Base-by-base conservation (phyloP, 163 green algal species). In the Scenedesmus sp. region DNA sequence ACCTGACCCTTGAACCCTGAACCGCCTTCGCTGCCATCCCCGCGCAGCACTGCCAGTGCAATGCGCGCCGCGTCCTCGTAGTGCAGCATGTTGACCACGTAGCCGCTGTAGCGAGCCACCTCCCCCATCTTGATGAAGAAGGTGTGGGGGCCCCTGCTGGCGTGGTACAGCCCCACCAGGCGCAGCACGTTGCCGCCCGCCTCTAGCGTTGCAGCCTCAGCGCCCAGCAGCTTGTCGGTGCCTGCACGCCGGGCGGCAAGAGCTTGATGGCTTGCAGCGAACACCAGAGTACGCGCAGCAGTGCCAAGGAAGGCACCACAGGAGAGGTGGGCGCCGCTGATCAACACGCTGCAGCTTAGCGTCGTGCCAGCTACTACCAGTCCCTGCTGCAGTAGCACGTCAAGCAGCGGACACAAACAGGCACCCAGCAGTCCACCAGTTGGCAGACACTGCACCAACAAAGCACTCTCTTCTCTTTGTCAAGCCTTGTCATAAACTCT, bases 141-240 rank as follows among this genome's bases (percentile, higher is more conserved):
- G 42, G 96, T 99, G 94, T 99, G 98, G 0, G 98, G 95, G 0
- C 98, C 98, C 16, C 96, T 93, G 18, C 92, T 61, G 0, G 95
- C 91, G 87, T 99, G 97, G 94, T 99, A 99, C 43, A 99, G 95
- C 10, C 98, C 98, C 35, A 98, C 98, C 42, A 99, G 93, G 3
- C 98, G 95, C 91, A 99, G 88, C 49, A 99, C 98, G 68, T 94
- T 97, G 81, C 98, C 98, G 15, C 96, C 95, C 1, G 92, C 96
- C 72, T 94, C 82, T 51, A 99, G 89, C 12, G 97, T 94, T 5
- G 94, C 95, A 12, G 93, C n/a, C 94, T 99, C 98, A 15, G 97
- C 96, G 4, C 91, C 80, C 30, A 99, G 94, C 89, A 99, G 90
- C 81, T 87, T 83, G 78, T 76, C 65, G 2, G 65, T 76, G 65